Conservation (phyloP, 306 rosid genomes). For the Adenanthera pavonina region DNA sequence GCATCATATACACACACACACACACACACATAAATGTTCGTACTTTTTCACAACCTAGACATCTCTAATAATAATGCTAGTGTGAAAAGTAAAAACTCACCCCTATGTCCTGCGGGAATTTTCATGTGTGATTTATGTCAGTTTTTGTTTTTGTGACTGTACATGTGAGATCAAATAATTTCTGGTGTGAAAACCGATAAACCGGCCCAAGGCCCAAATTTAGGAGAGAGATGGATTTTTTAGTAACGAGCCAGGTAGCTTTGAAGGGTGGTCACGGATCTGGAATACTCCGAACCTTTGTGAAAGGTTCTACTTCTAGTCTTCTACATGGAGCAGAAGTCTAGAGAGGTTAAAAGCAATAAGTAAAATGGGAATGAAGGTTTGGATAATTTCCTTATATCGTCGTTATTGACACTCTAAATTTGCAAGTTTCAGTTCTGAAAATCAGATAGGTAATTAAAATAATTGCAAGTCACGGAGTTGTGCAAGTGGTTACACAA, state of each 20-base stretch:
- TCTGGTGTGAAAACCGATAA: neutral
- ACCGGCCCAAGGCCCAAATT: neutral
- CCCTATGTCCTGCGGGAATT: neutral
- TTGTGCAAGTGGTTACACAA: neutral
- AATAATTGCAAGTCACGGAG: neutral
- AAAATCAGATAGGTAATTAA: neutral
- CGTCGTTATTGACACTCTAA: neutral
- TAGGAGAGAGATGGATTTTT: neutral
- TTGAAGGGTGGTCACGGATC: neutral
- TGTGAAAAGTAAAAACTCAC: neutral
- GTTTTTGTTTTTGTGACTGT: neutral
- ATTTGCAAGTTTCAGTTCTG: neutral
- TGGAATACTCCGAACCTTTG: neutral
- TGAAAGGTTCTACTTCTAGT: neutral
- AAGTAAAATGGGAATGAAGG: neutral
- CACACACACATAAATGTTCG: neutral
- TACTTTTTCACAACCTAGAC: neutral
- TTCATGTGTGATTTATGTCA: neutral
- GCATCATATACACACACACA: no score
- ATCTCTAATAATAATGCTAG: neutral
- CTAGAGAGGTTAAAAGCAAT: no score
- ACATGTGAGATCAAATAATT: neutral
- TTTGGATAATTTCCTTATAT: neutral
- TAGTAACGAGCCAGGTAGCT: no score
- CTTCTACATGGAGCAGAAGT: neutral